Percentiles rank a stretch among this genome's conserved stretches.
Conservation (phyloP, 192 early-diverging fungal species). For the Bifiguratus adelaidae region DNA sequence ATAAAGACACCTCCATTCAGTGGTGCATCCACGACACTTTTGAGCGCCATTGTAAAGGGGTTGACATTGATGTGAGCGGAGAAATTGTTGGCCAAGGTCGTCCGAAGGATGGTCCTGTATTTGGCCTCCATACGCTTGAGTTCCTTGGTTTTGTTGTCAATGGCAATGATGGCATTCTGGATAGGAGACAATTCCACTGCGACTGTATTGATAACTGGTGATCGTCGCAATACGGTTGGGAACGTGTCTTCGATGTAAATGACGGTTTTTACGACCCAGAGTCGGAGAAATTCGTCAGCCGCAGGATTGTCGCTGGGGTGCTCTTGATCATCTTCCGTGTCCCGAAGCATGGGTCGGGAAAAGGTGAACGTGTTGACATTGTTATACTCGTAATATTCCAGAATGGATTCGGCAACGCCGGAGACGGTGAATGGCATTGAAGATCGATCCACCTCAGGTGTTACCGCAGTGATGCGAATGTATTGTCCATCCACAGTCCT, state of each 20-base stretch:
- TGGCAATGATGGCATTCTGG: constrained; percentile 62
- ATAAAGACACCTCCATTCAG: constrained; percentile 75
- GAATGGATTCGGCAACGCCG: constrained; percentile 31
- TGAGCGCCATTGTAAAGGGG: constrained; percentile 71
- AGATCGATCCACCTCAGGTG: constrained; percentile 38
- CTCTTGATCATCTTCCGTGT: too few species aligned
- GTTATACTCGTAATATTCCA: constrained; percentile 55
- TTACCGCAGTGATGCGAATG: constrained; percentile 59
- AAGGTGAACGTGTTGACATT: constrained; percentile 54
- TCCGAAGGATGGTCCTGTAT: constrained; percentile 25
- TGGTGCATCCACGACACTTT: constrained; percentile 74
- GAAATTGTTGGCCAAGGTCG: background rate
- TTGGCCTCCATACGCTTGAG: constrained; percentile 36
- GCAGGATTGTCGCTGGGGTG: background rate
- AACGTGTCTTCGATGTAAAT: constrained; percentile 53
- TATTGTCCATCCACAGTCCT: constrained; percentile 38
- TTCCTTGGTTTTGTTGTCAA: constrained; percentile 58
- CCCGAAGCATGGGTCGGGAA: constrained; percentile 46
- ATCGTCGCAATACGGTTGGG: constrained; percentile 48
- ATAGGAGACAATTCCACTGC: constrained; percentile 58
- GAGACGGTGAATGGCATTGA: constrained; percentile 11
- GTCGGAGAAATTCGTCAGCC: constrained; percentile 50
- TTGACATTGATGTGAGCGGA: constrained; percentile 34
- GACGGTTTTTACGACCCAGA: constrained; percentile 70
- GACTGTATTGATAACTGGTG: constrained; percentile 36